Percentiles rank a stretch among this genome's conserved stretches.
Evolutionary conservation across 1,284 basidiomycete species (phyloP).

Genomic region (Ganoderma resinaceum): DNA sequence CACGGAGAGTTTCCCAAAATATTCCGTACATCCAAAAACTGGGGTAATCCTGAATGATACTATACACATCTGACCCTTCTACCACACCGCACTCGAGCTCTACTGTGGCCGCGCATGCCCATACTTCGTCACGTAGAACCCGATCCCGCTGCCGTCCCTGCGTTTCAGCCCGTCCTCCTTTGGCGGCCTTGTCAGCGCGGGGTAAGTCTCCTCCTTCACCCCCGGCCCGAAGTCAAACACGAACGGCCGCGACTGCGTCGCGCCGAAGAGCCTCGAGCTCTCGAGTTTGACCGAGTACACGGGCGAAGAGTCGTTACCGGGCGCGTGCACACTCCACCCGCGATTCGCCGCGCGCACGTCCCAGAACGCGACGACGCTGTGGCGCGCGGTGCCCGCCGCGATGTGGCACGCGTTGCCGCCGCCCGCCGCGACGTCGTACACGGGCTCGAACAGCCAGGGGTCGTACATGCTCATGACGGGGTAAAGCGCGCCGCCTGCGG

Average conservation of each 20-base stretch:
- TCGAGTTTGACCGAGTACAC: constrained; percentile 76
- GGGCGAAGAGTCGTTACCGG: constrained; percentile 76
- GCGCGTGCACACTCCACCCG: constrained; percentile 80
- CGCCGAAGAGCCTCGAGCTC: constrained; percentile 77
- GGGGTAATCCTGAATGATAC: neutral
- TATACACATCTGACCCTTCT: neutral
- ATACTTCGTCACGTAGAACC: constrained; percentile 59
- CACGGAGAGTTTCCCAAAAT: too few relatives aligned
- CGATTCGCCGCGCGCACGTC: constrained; percentile 64
- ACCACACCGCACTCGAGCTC: neutral
- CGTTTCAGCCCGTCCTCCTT: constrained; percentile 52
- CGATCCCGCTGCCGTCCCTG: constrained; percentile 37
- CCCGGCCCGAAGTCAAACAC: constrained; percentile 79
- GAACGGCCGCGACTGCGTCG: constrained; percentile 74
- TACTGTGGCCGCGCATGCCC: constrained; percentile 37
- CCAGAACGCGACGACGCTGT: constrained; percentile 80
- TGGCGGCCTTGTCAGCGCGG: constrained; percentile 45
- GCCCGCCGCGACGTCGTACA: constrained; percentile 73
- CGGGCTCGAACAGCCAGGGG: constrained; percentile 72
- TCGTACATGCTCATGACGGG: constrained; percentile 69
- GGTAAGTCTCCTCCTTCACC: constrained; percentile 63
- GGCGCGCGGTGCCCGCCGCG: constrained; percentile 75
- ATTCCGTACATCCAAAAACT: neutral
- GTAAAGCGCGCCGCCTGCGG: constrained; percentile 43
- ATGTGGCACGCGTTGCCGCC: constrained; percentile 70